Conservation (phyloP, 106 monocot genomes). For the Dendrobium nobile region DNA sequence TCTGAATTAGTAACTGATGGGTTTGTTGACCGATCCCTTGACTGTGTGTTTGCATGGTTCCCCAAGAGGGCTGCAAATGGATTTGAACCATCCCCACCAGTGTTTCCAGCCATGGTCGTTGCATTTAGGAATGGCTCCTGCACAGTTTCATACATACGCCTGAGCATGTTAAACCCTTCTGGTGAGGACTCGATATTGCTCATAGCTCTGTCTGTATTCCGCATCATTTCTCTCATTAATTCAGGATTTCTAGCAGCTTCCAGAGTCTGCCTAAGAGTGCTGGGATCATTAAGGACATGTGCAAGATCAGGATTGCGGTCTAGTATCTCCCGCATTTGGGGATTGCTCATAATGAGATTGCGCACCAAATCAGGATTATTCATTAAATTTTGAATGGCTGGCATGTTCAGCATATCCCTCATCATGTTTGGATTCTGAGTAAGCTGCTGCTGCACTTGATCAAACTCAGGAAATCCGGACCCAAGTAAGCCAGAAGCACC, state of each 20-base stretch:
- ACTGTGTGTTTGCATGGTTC: slow-evolving; percentile 33
- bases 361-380: slow-evolving; percentile 89
- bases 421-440: slow-evolving; percentile 86
- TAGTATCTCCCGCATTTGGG: slow-evolving; percentile 92
- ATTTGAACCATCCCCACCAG: slow-evolving; percentile 45
- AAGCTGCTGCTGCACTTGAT: slow-evolving; percentile 83
- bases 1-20: slow-evolving; percentile 43
- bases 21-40: slow-evolving; percentile 38
- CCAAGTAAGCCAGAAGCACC: slow-evolving; percentile 49
- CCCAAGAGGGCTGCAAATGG: slow-evolving; percentile 79
- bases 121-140: slow-evolving; percentile 98
- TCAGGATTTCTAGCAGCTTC: slow-evolving; percentile 96
- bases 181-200: slow-evolving; percentile 98
- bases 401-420: slow-evolving; percentile 91
- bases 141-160: slow-evolving; percentile 97
- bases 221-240: slow-evolving; percentile 98
- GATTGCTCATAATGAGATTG: slow-evolving; percentile 91
- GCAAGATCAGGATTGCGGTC: slow-evolving; percentile 95
- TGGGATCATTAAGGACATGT: slow-evolving; percentile 91
- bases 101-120: slow-evolving; percentile 73
- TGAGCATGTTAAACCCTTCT: slow-evolving; percentile 97
- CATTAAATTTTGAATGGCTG: slow-evolving; percentile 73
- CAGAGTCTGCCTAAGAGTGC: slow-evolving; percentile 76
- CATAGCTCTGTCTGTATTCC: slow-evolving; percentile 98
- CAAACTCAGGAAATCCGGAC: slow-evolving; percentile 56